Evolutionary conservation across 805 yeast species (phyloP), one percentile per base, ranked within the genome.

Genomic region (Spathaspora sp.): DNA sequence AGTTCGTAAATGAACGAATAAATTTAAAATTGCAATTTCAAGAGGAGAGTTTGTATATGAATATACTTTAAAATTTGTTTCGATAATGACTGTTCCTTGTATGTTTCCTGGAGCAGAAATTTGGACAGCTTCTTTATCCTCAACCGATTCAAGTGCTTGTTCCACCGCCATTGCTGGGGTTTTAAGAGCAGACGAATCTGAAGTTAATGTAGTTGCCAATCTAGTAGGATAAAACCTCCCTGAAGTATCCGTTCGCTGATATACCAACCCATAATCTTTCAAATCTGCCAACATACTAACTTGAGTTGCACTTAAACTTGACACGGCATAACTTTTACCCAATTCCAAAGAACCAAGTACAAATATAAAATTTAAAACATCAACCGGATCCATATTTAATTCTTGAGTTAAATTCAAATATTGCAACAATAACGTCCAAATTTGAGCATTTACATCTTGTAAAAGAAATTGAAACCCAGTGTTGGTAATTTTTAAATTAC

Each of bases 1-100:
- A 0, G 96, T 80, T 57, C 83, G 86, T 54, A 94, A 70, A 62
- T 89, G 94, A 23, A 90, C 96, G 71, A 94, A 94, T 45, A 94
- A 67, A 63, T 91, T 89, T 50, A 94, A 73, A 53, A 94, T 88
- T 10, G 98, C 97, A 57, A 93, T 92, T 68, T 94, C 98, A 51
- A 94, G 73, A 1, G 98, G 97, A 1, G 97, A 90, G 55, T 89
- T 87, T 1, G 97, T 90, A 65, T 92, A 92, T 44, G 97, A 93
- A 61, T 94, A 94, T 5, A 94, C 64, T 63, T 94, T 88, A 75
- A 90, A 94, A 69, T 94, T 94, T 0, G 99, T 94, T 66, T 94
- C 99, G 39, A 94, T 76, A 53, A 94, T 88, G 50, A 94, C 77
- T 17, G 94, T 83, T 1, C 97, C 97, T 47, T 62, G 67, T 20